phyloP scores from a whole-genome alignment of 108 stramenopile species.

The Cyclotella atomus region DNA sequence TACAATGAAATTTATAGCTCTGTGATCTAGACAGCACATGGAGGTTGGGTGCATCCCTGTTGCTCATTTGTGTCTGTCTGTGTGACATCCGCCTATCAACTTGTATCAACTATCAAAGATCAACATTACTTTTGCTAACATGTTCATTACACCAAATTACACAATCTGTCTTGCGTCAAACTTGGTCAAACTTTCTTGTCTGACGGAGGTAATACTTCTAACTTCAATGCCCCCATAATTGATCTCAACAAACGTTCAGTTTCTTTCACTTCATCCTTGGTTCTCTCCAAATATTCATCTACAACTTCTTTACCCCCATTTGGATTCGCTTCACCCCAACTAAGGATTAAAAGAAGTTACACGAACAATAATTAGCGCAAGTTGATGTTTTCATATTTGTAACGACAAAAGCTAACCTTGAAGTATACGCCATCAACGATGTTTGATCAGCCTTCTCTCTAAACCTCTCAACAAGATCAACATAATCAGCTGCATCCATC shows the following conservation, averaged over 20 bases:
- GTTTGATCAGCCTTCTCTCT: conserved; percentile 76
- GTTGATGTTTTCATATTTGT: neutral
- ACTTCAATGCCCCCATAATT: conserved; percentile 59
- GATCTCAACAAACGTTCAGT: conserved; percentile 64
- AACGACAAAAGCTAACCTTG: neutral
- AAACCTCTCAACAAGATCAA: conserved; percentile 76
- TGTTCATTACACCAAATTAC: too few species aligned
- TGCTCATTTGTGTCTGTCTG: too few species aligned
- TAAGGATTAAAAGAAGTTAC: too few species aligned
- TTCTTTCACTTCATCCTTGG: conserved; percentile 64
- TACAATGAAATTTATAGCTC: neutral
- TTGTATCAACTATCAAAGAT: too few species aligned
- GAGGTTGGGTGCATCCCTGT: too few species aligned
- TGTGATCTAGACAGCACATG: too few species aligned
- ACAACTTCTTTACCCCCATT: conserved; percentile 81
- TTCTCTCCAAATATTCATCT: conserved; percentile 80
- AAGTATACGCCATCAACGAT: conserved; percentile 60
- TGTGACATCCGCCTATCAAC: too few species aligned
- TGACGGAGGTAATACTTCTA: conserved; percentile 65
- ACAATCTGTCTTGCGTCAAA: too few species aligned
- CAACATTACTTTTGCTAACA: too few species aligned
- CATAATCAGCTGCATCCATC: conserved; percentile 63
- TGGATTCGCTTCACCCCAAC: conserved; percentile 74
- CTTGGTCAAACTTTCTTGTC: conserved; percentile 45
- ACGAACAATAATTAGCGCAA: neutral